A percentile compares a stretch with the other conserved stretches of the same genome.
These are phyloP conservation scores for Aspergillus quadricinctus DNA, from an alignment of 2,329 filamentous ascomycete species.

Conservation along the genomic window DNA sequence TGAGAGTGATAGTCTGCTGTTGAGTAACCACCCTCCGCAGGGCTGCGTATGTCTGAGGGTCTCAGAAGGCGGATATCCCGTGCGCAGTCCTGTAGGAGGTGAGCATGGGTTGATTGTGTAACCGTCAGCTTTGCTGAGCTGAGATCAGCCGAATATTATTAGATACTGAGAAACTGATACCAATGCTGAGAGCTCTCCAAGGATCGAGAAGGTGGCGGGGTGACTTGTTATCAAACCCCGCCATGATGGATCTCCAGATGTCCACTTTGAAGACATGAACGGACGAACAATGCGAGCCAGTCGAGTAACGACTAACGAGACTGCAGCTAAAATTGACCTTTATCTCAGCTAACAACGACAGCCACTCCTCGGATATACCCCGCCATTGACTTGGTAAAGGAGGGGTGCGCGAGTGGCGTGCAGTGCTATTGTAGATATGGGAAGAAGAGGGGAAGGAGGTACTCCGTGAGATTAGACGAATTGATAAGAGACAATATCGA, in stretches of 20 bases:
- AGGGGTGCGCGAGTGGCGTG: background rate
- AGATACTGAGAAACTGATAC: background rate
- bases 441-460: background rate
- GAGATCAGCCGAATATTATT: background rate
- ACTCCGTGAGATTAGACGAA: background rate
- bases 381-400: background rate
- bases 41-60: background rate
- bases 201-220: background rate
- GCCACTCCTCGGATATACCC: background rate
- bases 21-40: background rate
- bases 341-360: background rate
- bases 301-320: background rate
- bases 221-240: background rate
- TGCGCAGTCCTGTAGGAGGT: background rate
- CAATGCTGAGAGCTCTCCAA: background rate
- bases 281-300: background rate
- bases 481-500: background rate
- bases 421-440: background rate
- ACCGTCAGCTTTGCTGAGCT: background rate
- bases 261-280: background rate
- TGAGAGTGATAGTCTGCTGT: background rate
- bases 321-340: background rate
- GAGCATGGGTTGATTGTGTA: background rate
- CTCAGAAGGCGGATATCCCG: background rate
- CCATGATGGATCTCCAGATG: background rate